Evolutionary conservation across 768 basidiomycete genomes (phyloP).

Genomic region (Xerocomus potaroensis): DNA sequence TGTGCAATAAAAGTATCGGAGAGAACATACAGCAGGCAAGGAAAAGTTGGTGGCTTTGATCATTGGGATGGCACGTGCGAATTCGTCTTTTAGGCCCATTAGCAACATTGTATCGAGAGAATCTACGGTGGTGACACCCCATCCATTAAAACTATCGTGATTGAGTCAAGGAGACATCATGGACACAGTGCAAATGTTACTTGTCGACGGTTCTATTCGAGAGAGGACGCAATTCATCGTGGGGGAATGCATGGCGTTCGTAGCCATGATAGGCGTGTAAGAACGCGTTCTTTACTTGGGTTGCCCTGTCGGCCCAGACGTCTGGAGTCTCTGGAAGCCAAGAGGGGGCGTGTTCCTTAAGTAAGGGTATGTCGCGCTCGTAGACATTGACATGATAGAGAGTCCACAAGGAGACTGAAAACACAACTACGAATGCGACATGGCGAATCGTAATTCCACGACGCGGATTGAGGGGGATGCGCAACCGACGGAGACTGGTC

Average conservation of each 20-base stretch:
- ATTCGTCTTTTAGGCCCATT: slow-evolving; percentile 73
- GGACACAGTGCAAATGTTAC: slow-evolving; percentile 33
- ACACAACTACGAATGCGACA: slow-evolving; percentile 12
- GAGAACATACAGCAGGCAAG: slow-evolving; percentile 36
- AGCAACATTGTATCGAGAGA: slow-evolving; percentile 83
- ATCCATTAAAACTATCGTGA: slow-evolving; percentile 66
- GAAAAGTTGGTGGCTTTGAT: slow-evolving; percentile 49
- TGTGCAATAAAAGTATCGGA: not conserved
- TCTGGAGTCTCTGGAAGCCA: slow-evolving; percentile 29
- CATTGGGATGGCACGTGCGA: slow-evolving; percentile 53
- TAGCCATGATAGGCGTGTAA: slow-evolving; percentile 67
- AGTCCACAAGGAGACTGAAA: slow-evolving; percentile 15
- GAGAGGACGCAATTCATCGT: slow-evolving; percentile 60
- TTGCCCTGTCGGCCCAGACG: slow-evolving; percentile 51
- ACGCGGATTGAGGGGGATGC: slow-evolving; percentile 3
- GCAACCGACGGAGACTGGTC: not conserved
- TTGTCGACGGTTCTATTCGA: slow-evolving; percentile 44
- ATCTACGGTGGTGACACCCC: slow-evolving; percentile 76
- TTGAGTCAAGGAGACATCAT: not conserved
- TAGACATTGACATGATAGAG: slow-evolving; percentile 13
- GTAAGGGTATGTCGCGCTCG: not conserved
- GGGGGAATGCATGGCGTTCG: slow-evolving; percentile 53
- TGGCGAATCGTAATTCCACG: slow-evolving; percentile 23
- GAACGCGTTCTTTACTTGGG: slow-evolving; percentile 58
- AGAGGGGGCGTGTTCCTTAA: slow-evolving; percentile 12